These are phyloP conservation scores for Coprinopsis marcescibilis DNA, from an alignment of 768 basidiomycete genomes.

Conservation along the genomic window DNA sequence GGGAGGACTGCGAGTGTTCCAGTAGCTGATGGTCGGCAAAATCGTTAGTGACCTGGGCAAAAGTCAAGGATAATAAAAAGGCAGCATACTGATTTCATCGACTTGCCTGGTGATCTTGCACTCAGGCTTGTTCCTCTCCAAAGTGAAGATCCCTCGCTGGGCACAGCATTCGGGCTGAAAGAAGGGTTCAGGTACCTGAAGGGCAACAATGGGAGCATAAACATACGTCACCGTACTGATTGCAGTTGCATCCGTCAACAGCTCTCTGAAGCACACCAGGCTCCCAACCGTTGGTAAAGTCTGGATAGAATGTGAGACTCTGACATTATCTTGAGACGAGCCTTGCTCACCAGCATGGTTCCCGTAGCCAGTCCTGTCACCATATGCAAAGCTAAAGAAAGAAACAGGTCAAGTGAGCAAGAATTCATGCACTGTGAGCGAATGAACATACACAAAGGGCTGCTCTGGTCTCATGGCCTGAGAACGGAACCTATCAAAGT, in stretches of 20 bases:
- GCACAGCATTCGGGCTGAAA: slow-evolving; percentile 40
- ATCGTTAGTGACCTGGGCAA: neutral
- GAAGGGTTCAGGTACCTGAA: slow-evolving; percentile 7
- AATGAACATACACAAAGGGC: slow-evolving; percentile 43
- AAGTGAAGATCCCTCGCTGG: slow-evolving; percentile 38
- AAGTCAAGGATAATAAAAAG: neutral
- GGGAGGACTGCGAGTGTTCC: slow-evolving; percentile 43
- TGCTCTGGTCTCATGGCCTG: slow-evolving; percentile 44
- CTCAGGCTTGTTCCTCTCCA: slow-evolving; percentile 30
- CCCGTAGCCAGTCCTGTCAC: slow-evolving; percentile 60
- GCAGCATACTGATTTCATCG: slow-evolving; percentile 38
- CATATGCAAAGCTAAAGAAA: slow-evolving; percentile 41
- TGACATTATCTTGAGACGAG: neutral
- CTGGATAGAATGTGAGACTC: slow-evolving; percentile 17
- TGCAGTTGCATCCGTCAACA: slow-evolving; percentile 48
- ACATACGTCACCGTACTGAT: slow-evolving; percentile 36
- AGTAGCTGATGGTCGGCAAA: slow-evolving; percentile 33
- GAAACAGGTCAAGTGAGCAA: neutral
- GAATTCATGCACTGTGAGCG: neutral
- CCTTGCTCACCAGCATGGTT: slow-evolving; percentile 43
- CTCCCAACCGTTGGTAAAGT: slow-evolving; percentile 62
- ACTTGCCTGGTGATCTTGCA: slow-evolving; percentile 43
- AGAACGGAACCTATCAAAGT: slow-evolving; percentile 29
- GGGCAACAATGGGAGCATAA: neutral
- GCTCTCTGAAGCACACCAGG: slow-evolving; percentile 46